These are phyloP conservation scores for Trypanosoma cruzi DNA, from an alignment of 208 protist genomes.

Conservation along the genomic window DNA sequence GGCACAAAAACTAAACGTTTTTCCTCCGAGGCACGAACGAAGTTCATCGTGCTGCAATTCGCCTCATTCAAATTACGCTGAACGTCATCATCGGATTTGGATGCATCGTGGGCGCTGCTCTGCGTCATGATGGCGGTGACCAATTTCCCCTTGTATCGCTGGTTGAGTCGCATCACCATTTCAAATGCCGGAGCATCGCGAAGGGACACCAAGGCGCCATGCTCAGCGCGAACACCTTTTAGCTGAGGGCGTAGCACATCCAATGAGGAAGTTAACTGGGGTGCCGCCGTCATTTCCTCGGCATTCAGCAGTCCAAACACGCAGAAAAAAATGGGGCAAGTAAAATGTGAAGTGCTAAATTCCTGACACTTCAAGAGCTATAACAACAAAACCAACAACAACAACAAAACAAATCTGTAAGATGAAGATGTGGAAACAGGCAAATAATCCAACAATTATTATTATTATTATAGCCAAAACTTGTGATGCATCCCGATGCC, in stretches of 20 bases:
- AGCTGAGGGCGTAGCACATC: constrained; percentile 19
- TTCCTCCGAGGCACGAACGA: not conserved
- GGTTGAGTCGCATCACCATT: constrained; percentile 47
- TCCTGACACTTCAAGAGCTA: not conserved
- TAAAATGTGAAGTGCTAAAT: not conserved
- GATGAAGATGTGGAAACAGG: not conserved
- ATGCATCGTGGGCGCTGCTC: not conserved
- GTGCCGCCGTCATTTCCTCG: not conserved
- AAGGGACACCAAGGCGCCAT: constrained; percentile 36
- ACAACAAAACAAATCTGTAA: not conserved
- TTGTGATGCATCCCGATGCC: not conserved
- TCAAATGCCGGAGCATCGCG: constrained; percentile 45
- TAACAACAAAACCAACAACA: not conserved
- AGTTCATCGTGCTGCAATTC: not conserved
- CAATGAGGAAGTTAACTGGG: not conserved
- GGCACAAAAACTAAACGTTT: constrained; percentile 32
- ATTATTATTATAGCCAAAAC: too few relatives aligned
- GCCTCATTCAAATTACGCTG: constrained; percentile 1
- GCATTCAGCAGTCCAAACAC: not conserved
- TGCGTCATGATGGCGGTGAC: constrained; percentile 23
- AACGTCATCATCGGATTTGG: not conserved
- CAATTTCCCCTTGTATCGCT: constrained; percentile 30
- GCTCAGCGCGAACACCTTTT: constrained; percentile 33
- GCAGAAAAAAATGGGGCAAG: not conserved
- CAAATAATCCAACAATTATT: not conserved